These are phyloP conservation scores for Capsicum chinense DNA, from an alignment of 257 asterid genomes.

Conservation along the genomic window DNA sequence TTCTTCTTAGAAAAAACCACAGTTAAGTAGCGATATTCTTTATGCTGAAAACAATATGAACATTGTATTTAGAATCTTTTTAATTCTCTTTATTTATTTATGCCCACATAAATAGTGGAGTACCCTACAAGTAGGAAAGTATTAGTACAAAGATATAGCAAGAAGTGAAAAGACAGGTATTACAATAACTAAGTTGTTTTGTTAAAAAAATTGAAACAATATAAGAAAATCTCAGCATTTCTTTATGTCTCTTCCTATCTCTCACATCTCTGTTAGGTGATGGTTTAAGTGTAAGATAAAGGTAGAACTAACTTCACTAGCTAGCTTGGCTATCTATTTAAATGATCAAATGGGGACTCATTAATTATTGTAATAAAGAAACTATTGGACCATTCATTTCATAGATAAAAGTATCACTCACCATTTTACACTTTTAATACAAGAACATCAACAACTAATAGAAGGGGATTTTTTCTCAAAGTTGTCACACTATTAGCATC, in stretches of 20 bases:
- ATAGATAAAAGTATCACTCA: too few species aligned
- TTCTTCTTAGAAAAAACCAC: neutral
- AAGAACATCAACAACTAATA: too few species aligned
- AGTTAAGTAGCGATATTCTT: neutral
- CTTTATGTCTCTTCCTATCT: slow-evolving; percentile 36
- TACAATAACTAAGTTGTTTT: slow-evolving; percentile 32
- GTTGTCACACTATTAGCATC: too few species aligned
- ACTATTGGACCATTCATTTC: too few species aligned
- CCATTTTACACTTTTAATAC: too few species aligned
- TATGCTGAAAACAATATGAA: slow-evolving; percentile 4
- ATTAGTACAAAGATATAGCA: slow-evolving; percentile 84
- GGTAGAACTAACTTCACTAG: slow-evolving; percentile 59
- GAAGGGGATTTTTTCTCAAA: too few species aligned
- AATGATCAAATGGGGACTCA: slow-evolving; percentile 55
- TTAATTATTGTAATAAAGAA: too few species aligned
- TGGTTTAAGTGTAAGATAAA: slow-evolving; percentile 94
- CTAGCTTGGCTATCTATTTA: slow-evolving; percentile 56
- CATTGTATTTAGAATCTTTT: neutral
- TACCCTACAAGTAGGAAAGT: slow-evolving; percentile 78
- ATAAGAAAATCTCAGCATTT: slow-evolving; percentile 24
- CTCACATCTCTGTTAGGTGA: slow-evolving; percentile 81
- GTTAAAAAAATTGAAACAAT: slow-evolving; percentile 21
- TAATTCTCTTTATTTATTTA: neutral
- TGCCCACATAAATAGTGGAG: slow-evolving; percentile 49
- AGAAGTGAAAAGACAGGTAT: slow-evolving; percentile 96